Evolutionary conservation across 2,329 filamentous ascomycete species (phyloP), one percentile per base, ranked within the genome.

Genomic region (Arthrobotrys pseudoclavata): DNA sequence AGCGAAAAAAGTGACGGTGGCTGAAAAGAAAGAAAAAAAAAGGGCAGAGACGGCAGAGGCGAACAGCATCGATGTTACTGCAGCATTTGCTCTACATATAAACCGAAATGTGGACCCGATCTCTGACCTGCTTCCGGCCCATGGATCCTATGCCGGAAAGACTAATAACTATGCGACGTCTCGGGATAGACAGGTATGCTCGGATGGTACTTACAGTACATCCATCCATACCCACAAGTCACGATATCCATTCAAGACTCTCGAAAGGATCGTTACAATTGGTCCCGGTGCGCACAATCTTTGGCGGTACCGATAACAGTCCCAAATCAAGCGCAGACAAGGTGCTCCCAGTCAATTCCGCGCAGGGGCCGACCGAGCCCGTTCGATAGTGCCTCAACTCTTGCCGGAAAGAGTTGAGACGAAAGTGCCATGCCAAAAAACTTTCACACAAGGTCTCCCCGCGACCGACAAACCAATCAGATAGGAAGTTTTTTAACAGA

Each of bases 301-400:
- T 57, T 68, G 57, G 64, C 31, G 66, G 72, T 76, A 69, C 64
- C 72, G 72, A 76, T 76, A 76, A 76, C 64, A 66, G 60, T 64
- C 72, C 72, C 72, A 69, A 69, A 76, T 76, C 64, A 64, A 31
- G 71, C 60, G 71, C 42, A 40, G 61, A 70, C 72, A 31, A 37
- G 64, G 64, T 76, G 66, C 40, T 45, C 72, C 71, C 48, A 55
- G 55, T 45, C 66, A 69, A 48, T 13, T 60, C 53, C n/a, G 57
- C 31, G 29, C 66, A 69, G 55, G 72, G 72, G 63, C 45, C 31
- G 34, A 26, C 57, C 24, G 26, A 66, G 70, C 61, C 64, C 60
- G 52, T 70, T 61, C 57, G 64, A 61, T 55, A 40, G 24, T 40
- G 63, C 57, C 57, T 29, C 52, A 63, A 66, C 20, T 47, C 29